phyloP scores from a whole-genome alignment of 2,329 filamentous ascomycete genomes.

The Penicillium sp. region DNA sequence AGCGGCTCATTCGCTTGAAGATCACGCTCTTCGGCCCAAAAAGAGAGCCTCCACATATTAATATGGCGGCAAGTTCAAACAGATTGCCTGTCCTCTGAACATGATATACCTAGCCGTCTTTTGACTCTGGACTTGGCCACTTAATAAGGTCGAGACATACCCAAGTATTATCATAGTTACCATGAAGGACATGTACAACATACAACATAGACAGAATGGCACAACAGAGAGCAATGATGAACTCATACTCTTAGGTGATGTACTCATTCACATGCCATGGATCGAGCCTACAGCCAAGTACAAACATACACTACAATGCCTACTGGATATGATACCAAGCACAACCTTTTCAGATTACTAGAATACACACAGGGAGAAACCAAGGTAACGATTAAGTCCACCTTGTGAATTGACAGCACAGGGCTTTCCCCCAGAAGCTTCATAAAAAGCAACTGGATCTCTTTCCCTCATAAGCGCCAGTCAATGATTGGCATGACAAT shows the following conservation, averaged over 20 bases:
- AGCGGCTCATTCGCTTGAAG: no score
- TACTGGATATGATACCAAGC: conserved; percentile 30
- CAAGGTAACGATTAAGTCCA: conserved; percentile 87
- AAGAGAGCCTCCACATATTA: no score
- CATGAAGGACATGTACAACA: no score
- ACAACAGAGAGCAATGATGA: not conserved
- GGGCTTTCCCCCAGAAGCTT: conserved; percentile 85
- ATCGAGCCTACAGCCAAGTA: conserved; percentile 3
- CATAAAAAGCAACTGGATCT: conserved; percentile 65
- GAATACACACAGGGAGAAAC: conserved; percentile 41
- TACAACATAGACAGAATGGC: not conserved
- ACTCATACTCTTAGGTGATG: no score
- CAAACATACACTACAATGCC: conserved; percentile 12
- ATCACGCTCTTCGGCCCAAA: no score
- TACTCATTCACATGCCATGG: no score
- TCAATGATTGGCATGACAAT: conserved; percentile 55
- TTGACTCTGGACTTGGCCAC: no score
- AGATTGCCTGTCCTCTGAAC: no score
- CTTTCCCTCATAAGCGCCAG: conserved; percentile 99
- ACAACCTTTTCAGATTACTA: conserved; percentile 41
- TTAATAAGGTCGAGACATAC: no score
- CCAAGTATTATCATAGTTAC: no score
- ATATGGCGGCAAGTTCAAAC: no score
- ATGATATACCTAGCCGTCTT: no score
- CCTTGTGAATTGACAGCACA: conserved; percentile 76